A percentile compares a stretch with the other conserved stretches of the same genome.
Conservation (phyloP, 208 protist species). For the Acanthamoeba castellanii region DNA sequence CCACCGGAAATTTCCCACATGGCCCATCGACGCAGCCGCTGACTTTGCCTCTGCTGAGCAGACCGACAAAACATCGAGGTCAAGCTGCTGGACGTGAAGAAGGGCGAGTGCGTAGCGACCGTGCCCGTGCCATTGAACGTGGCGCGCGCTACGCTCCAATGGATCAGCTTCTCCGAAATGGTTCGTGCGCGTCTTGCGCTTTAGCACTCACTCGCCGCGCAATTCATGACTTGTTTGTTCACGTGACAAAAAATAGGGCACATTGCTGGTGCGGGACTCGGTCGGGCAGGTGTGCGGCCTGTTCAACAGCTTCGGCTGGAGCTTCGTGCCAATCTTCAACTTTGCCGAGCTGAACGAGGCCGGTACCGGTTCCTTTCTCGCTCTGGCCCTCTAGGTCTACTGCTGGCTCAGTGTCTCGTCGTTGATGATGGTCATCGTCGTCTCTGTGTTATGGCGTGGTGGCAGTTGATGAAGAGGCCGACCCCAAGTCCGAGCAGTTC, state of each 20-base stretch:
- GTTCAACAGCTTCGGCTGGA: slow-evolving; percentile 32
- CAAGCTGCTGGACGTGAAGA: neutral
- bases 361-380: neutral
- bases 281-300: slow-evolving; percentile 8
- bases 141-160: slow-evolving; percentile 12
- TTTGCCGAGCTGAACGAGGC: neutral
- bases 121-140: neutral
- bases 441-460: too few species aligned
- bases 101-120: neutral
- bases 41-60: neutral
- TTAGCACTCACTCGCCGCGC: too few species aligned
- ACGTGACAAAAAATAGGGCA: neutral
- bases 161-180: slow-evolving; percentile 5
- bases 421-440: neutral
- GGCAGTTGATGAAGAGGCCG: neutral
- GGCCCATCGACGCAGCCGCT: neutral
- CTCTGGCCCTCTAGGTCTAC: neutral
- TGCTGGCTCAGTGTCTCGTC: neutral
- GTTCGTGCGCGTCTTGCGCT: neutral
- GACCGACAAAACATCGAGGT: slow-evolving; percentile 31
- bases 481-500: slow-evolving; percentile 6
- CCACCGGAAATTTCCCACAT: neutral
- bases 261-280: neutral
- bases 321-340: slow-evolving; percentile 5
- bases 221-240: too few species aligned